phyloP scores from a whole-genome alignment of 2,329 filamentous ascomycete genomes.

The Clonostachys chloroleuca region DNA sequence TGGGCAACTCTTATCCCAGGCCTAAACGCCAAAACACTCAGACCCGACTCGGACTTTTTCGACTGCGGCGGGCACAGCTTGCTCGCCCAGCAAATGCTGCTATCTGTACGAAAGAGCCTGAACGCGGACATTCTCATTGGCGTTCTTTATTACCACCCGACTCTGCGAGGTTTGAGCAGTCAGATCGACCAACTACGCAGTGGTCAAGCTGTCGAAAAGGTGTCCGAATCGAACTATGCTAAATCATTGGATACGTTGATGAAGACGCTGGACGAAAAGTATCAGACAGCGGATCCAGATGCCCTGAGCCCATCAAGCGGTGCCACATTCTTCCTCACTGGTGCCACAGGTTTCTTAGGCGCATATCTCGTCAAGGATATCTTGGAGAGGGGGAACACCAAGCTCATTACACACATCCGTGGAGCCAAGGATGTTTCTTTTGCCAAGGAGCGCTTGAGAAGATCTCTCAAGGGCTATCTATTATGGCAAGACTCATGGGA shows the following conservation, averaged over 20 bases:
- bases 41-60: constrained; percentile 19
- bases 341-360: constrained; percentile 76
- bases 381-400: constrained; percentile 44
- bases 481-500: constrained; percentile 72
- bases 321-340: constrained; percentile 73
- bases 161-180: constrained; percentile 16
- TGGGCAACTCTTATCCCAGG: constrained; percentile 70
- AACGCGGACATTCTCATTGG: constrained; percentile 22
- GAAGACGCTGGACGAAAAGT: constrained; percentile 37
- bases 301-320: constrained; percentile 17
- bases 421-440: constrained; percentile 47
- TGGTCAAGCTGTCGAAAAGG: constrained; percentile 22
- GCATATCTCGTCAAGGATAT: constrained; percentile 75
- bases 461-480: constrained; percentile 71
- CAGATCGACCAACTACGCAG: constrained; percentile 20
- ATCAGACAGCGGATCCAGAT: constrained; percentile 27
- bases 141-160: constrained; percentile 19
- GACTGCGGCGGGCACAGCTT: constrained; percentile 31
- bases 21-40: constrained; percentile 62
- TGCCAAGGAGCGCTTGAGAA: constrained; percentile 60
- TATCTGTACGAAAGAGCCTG: constrained; percentile 38
- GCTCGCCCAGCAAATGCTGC: constrained; percentile 71
- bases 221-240: constrained; percentile 46
- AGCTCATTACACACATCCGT: constrained; percentile 71
- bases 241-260: constrained; percentile 47